Evolutionary conservation across 805 yeast genomes (phyloP).

Genomic region (Saccharomyces paradoxus): DNA sequence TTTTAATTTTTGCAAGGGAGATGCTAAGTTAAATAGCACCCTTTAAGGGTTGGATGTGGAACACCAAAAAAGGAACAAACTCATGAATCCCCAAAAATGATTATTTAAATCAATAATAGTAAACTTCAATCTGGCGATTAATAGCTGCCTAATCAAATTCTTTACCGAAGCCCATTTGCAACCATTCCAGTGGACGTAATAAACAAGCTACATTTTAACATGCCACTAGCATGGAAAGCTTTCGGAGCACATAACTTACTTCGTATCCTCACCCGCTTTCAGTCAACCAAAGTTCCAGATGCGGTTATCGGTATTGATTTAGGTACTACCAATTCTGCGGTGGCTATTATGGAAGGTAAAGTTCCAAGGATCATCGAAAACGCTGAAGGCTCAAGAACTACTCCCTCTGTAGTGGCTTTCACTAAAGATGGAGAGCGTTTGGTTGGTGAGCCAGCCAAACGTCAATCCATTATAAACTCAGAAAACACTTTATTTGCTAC

Average conservation of each 20-base stretch:
- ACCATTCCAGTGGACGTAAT: neutral
- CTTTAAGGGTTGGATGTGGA: neutral
- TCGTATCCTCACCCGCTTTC: constrained; percentile 20
- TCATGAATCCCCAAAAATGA: neutral
- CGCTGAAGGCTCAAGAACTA: constrained; percentile 72
- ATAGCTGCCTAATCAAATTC: neutral
- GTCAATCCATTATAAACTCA: constrained; percentile 88
- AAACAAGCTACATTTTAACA: neutral
- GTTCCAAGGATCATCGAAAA: constrained; percentile 62
- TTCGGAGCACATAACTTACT: constrained; percentile 1
- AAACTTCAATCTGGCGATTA: neutral
- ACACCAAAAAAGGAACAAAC: neutral
- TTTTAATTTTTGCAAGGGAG: neutral
- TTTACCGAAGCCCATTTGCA: neutral
- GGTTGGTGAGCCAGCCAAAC: constrained; percentile 87
- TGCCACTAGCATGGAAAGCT: neutral
- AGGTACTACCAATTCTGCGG: constrained; percentile 81
- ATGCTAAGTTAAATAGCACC: neutral
- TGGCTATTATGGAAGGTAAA: constrained; percentile 62
- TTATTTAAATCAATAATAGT: neutral
- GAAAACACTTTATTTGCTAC: constrained; percentile 88
- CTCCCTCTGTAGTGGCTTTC: constrained; percentile 90
- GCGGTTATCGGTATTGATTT: constrained; percentile 68
- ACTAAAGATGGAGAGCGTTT: constrained; percentile 80
- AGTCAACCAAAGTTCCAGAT: constrained; percentile 24